phyloP scores from a whole-genome alignment of 495 filamentous ascomycete species.

The Pyrenopolyporus hunteri region DNA sequence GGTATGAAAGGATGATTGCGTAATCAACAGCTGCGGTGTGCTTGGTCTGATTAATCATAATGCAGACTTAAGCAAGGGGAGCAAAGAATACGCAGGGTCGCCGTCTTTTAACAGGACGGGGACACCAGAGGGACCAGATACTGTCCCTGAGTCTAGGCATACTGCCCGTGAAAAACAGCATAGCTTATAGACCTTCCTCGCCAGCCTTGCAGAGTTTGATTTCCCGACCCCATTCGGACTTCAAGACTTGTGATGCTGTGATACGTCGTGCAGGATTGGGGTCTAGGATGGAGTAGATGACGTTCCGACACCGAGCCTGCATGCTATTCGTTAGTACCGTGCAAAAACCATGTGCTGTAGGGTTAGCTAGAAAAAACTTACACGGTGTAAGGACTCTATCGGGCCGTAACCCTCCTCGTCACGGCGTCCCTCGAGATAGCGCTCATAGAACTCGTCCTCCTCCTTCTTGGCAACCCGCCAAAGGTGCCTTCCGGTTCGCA shows the following conservation, averaged over 20 bases:
- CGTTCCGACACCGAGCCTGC: slow-evolving; percentile 94
- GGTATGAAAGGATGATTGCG: slow-evolving; percentile 16
- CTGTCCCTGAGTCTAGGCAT: slow-evolving; percentile 5
- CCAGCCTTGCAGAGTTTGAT: slow-evolving; percentile 96
- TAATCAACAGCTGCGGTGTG: slow-evolving; percentile 15
- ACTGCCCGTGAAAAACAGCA: slow-evolving; percentile 9
- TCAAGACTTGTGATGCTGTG: slow-evolving; percentile 93
- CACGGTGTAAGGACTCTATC: slow-evolving; percentile 93
- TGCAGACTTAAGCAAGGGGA: not conserved
- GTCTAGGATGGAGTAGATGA: slow-evolving; percentile 97
- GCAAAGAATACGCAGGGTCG: slow-evolving; percentile 28
- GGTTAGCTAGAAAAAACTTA: slow-evolving; percentile 58
- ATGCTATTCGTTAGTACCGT: slow-evolving; percentile 32
- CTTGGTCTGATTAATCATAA: not conserved
- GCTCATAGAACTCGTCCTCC: slow-evolving; percentile 95
- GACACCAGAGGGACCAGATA: slow-evolving; percentile 27
- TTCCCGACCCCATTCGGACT: slow-evolving; percentile 97
- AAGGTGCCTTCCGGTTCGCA: slow-evolving; percentile 93
- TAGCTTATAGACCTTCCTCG: slow-evolving; percentile 75
- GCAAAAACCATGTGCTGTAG: not conserved
- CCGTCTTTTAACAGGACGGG: slow-evolving; percentile 5
- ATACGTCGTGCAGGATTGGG: slow-evolving; percentile 92
- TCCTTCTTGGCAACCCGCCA: slow-evolving; percentile 96
- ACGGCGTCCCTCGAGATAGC: slow-evolving; percentile 88
- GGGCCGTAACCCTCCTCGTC: slow-evolving; percentile 95